Evolutionary conservation across 306 rosid genomes (phyloP).

Genomic region (Sindora glabra): DNA sequence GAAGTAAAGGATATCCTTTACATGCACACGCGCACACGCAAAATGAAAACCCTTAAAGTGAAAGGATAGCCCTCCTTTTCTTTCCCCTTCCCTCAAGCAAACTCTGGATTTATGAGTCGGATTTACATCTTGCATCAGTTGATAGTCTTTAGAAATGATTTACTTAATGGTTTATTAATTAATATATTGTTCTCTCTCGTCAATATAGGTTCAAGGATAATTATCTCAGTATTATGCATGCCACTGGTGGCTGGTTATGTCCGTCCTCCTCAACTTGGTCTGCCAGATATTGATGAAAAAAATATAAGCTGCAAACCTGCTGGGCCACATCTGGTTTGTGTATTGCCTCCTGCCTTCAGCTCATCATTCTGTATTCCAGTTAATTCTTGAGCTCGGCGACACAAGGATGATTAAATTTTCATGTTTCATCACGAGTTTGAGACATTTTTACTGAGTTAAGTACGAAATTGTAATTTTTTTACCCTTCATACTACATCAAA

Average conservation of each 20-base stretch:
- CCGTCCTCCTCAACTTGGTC: slow-evolving; percentile 80
- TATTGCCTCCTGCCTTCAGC: slow-evolving; percentile 87
- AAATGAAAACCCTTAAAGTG: too few species aligned
- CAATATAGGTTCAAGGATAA: slow-evolving; percentile 72
- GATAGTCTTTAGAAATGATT: not conserved
- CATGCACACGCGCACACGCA: too few species aligned
- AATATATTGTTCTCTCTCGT: slow-evolving; percentile 13
- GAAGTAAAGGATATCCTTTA: too few species aligned
- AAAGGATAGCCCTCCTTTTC: too few species aligned
- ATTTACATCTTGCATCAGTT: too few species aligned
- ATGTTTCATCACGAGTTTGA: slow-evolving; percentile 7
- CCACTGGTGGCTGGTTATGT: slow-evolving; percentile 91
- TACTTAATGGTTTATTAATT: too few species aligned
- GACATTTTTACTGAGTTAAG: slow-evolving; percentile 6
- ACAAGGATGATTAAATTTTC: slow-evolving; percentile 11
- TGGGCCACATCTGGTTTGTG: slow-evolving; percentile 91
- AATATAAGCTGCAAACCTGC: slow-evolving; percentile 87
- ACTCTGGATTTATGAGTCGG: too few species aligned
- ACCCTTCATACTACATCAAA: not conserved
- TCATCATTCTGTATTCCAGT: slow-evolving; percentile 90
- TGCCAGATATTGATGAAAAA: slow-evolving; percentile 72
- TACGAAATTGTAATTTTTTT: slow-evolving; percentile 34
- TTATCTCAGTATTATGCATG: slow-evolving; percentile 76
- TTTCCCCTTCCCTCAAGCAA: too few species aligned
- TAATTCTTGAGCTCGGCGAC: slow-evolving; percentile 24